Base-by-base conservation (phyloP, 805 yeast species). In the Candida glaebosa region DNA sequence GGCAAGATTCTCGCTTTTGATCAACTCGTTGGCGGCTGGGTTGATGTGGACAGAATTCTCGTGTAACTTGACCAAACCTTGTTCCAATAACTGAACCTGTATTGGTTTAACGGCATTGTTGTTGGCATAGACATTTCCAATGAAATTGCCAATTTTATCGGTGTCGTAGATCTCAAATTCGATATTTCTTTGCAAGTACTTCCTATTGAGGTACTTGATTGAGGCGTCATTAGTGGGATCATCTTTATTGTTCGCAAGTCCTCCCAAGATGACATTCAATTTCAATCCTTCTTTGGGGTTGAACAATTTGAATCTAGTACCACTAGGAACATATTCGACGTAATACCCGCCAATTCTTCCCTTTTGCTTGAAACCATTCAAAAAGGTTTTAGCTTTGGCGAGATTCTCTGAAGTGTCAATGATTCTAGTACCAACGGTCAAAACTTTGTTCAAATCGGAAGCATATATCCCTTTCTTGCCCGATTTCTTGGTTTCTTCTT, bases 341-440 rank as follows among this genome's bases (percentile, higher is more conserved):
- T 67, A 58, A 46, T 78, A 73, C 3, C 58, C 61, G 33, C 83
- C 93, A 39, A 86, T 73, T 43, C 76, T 71, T 18, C 78, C 73
- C 65, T 83, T 82, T 49, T 82, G 78, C 55, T 76, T 78, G 50
- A 87, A 76, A 2, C 87, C 79, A 45, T 84, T 75, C 53, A 85
- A 69, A 54, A 81, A 86, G 4, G 90, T 80, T 47, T 81, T 81
- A 25, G 96, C 88, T 53, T 87, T 79, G 32, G 81, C 67, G 5
- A 75, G 70, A 50, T 75, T 78, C 57, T 86, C 95, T 16, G 91
- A 82, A 4, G 95, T 95, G 58, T 88, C 91, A 25, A 85, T 84
- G 24, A 79, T 61, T 50, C 87, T 73, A 30, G 79, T 80, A 16
- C 78, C 63, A 12, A 78, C 78, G 12, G 79, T 78, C 39, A 76